Base-by-base conservation (phyloP, 371 early-diverging fungal species). In the Mortierella sp. region DNA sequence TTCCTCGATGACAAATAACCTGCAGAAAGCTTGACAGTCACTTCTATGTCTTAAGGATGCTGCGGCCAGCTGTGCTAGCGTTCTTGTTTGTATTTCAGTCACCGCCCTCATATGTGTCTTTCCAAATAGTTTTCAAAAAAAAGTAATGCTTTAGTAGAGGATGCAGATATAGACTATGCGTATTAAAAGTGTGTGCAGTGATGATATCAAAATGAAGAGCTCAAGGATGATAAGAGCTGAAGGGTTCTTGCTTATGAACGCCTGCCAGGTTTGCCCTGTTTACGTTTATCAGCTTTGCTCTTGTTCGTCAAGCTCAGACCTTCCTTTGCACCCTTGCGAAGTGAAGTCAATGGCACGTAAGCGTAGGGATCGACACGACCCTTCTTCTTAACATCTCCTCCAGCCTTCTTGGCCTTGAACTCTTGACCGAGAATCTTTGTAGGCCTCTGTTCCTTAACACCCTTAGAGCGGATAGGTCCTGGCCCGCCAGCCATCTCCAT, bases 361-460 rank as follows among this genome's bases (percentile, higher is more conserved):
- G 97, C 96, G 81, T 90, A 97, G 48, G 99, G 99, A 85, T 98
- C 97, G 8, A 95, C 88, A 76, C 91, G 91, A 43, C 94, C 95
- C 74, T 90, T 89, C 71, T 89, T 89, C 87, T 97, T 97, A 70
- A 97, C 92, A 89, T 98, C 99, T 75, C 98, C 98, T 41, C 90
- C 86, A n/a, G 97, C 98, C 83, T 91, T 89, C 92, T 93, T 90
- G 40, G 91, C 78, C 64, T 83, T 85, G 86, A 88, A 91, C 68
- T 89, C 92, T 58, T 85, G 80, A 9, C 93, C 92, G 24, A 85
- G 59, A 6, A 70, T 38, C 32, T 77, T 85, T 68, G 58, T 32
- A 7, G 63, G 36, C 13, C 67, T 47, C 67, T 69, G 68, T 63
- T 80, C 85, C 78, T 63, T 67, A 48, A 22, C 63, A 24, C 70